Conservation (phyloP, 2,329 filamentous ascomycete genomes). For the Scedosporium minutisporum region DNA sequence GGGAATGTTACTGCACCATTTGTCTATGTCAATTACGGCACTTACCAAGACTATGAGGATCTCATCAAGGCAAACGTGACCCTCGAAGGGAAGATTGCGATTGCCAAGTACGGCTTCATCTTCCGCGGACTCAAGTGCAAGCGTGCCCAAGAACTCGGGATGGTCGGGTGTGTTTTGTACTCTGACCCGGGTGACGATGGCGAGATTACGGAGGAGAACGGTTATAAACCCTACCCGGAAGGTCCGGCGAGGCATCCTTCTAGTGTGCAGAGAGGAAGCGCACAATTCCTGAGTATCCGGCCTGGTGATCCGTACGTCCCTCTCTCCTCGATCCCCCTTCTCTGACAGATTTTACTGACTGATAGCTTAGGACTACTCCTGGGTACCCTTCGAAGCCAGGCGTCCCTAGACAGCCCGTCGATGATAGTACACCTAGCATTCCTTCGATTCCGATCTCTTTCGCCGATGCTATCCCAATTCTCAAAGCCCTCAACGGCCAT, state of each 20-base stretch:
- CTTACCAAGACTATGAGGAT: conserved; percentile 76
- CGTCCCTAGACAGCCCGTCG: conserved; percentile 62
- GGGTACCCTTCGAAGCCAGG: conserved; percentile 90
- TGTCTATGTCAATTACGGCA: conserved; percentile 88
- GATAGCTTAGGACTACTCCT: conserved; percentile 58
- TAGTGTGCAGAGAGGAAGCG: conserved; percentile 82
- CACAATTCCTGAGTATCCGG: conserved; percentile 64
- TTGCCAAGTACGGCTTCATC: conserved; percentile 75
- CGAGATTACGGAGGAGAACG: conserved; percentile 69
- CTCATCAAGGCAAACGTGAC: conserved; percentile 64
- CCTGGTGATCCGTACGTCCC: conserved; percentile 55
- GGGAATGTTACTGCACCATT: conserved; percentile 85
- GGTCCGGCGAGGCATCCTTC: conserved; percentile 82
- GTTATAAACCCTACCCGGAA: conserved; percentile 68
- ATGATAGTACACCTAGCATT: conserved; percentile 67
- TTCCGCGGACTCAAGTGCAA: conserved; percentile 91
- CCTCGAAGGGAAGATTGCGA: conserved; percentile 74
- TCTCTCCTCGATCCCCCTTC: background rate
- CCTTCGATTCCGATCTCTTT: conserved; percentile 91
- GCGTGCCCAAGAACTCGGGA: conserved; percentile 80
- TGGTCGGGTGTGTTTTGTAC: conserved; percentile 78
- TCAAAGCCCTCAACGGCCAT: conserved; percentile 84
- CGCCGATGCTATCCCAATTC: conserved; percentile 70
- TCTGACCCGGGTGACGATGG: conserved; percentile 86
- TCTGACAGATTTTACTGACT: conserved; percentile 9